These are phyloP conservation scores for Neofusicoccum sp. DNA, from an alignment of 2,329 filamentous ascomycete species.

Conservation along the genomic window DNA sequence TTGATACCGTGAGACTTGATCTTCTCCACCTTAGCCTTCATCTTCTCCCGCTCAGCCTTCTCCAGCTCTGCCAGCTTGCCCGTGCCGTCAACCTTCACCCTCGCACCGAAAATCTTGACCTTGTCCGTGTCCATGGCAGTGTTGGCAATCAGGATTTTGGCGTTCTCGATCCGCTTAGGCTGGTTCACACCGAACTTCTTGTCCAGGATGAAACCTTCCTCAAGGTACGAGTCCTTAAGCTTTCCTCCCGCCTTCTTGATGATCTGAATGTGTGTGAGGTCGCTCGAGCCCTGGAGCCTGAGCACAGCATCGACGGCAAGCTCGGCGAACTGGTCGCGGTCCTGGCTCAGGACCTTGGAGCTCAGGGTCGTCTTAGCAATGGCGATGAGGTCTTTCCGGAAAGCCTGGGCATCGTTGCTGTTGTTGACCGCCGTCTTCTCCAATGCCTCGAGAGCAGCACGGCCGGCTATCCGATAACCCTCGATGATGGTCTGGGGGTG, in stretches of 20 bases:
- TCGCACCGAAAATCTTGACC: slow-evolving; percentile 98
- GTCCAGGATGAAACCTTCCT: slow-evolving; percentile 97
- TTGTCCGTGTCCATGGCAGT: slow-evolving; percentile 99
- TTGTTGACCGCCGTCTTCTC: slow-evolving; percentile 86
- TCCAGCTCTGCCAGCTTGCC: slow-evolving; percentile 97
- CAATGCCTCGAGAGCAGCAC: slow-evolving; percentile 81
- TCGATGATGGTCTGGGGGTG: slow-evolving; percentile 99
- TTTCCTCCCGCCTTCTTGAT: slow-evolving; percentile 99
- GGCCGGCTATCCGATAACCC: slow-evolving; percentile 95
- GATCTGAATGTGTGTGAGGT: slow-evolving; percentile 97
- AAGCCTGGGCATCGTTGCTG: slow-evolving; percentile 78
- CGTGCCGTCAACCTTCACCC: slow-evolving; percentile 94
- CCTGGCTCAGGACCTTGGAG: slow-evolving; percentile 95
- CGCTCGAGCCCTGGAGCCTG: slow-evolving; percentile 84
- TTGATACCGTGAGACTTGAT: slow-evolving; percentile 99
- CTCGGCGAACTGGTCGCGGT: slow-evolving; percentile 86
- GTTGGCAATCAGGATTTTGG: slow-evolving; percentile 97
- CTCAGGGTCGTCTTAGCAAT: slow-evolving; percentile 95
- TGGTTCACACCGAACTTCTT: slow-evolving; percentile 99
- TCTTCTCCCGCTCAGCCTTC: slow-evolving; percentile 98
- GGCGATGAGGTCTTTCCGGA: slow-evolving; percentile 84
- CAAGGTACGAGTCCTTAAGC: slow-evolving; percentile 94
- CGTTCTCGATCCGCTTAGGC: slow-evolving; percentile 94
- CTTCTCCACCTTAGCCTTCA: slow-evolving; percentile 98
- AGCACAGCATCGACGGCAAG: slow-evolving; percentile 91